Percentiles rank a stretch among this genome's conserved stretches.
Evolutionary conservation across 2,329 filamentous ascomycete species (phyloP).

Genomic region (Ophiostoma fasciatum): DNA sequence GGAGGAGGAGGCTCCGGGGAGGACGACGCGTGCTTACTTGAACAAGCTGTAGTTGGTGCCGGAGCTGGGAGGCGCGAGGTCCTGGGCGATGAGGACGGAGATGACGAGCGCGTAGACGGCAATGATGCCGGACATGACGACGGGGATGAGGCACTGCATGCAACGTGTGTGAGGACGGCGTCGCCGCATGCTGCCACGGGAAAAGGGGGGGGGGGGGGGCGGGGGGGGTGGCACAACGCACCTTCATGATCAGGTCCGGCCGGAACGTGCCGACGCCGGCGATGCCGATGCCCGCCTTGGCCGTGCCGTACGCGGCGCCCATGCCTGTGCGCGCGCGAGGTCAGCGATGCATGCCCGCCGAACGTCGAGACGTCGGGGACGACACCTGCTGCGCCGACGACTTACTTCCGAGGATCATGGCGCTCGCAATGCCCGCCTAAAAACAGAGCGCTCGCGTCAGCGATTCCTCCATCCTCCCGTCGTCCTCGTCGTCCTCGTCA

Average conservation of each 20-base stretch:
- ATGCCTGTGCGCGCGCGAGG: too few relatives aligned
- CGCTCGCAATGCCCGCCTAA: conserved; percentile 62
- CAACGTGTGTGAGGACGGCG: too few relatives aligned
- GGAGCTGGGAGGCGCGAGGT: conserved; percentile 57
- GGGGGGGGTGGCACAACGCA: conserved; percentile 18
- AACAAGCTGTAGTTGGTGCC: conserved; percentile 65
- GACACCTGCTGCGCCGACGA: too few relatives aligned
- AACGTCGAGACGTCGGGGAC: too few relatives aligned
- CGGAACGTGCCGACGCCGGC: conserved; percentile 73
- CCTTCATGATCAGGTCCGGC: conserved; percentile 86
- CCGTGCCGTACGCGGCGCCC: conserved; percentile 75
- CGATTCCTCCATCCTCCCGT: too few relatives aligned
- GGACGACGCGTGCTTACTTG: conserved; percentile 42
- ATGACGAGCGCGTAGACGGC: conserved; percentile 97
- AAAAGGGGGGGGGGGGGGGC: background rate
- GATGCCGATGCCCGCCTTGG: conserved; percentile 80
- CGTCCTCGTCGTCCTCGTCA: too few relatives aligned
- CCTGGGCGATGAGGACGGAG: conserved; percentile 85
- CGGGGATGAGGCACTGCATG: conserved; percentile 61
- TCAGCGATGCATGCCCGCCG: too few relatives aligned
- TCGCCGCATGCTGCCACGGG: background rate
- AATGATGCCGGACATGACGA: conserved; percentile 98
- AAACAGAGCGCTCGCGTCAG: too few relatives aligned
- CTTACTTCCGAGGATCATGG: conserved; percentile 77
- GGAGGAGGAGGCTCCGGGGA: too few relatives aligned